Base-by-base conservation (phyloP, 345 rosid genomes). In the rapeseed (Brassica napus) region DNA sequence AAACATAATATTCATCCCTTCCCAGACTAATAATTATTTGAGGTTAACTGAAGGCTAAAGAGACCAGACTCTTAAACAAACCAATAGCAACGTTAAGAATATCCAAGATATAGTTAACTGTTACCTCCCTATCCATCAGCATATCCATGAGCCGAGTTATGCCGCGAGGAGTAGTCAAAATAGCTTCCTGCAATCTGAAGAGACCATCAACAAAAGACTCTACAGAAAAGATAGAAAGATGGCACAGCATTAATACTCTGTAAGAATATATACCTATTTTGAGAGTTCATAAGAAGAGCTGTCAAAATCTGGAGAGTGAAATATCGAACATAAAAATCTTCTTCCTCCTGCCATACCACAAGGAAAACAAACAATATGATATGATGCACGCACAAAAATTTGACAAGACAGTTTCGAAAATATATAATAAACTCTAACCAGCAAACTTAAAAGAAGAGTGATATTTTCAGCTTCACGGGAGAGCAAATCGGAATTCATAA, bases 81-180 rank as follows among this genome's bases (percentile, higher is more conserved):
- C 34, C 23, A 79, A 15, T 5, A 75, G 58, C 1, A 65, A 42
- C 55, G 66, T 55, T 31, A 32, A 30, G 31, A 54, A 55, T 35
- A 69, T 74, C 35, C 62, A 65, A 34, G 35, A 65, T 52, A 34
- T 30, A 70, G 16, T 57, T 6, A 65, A 35, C 0, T 8, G n/a
- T 59, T 83, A 95, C 99, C 99, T 95, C 99, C 72, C 97, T 94
- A 83, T 93, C 98, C 95, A 92, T 93, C 69, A 95, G 94, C 99
- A 95, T 93, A 83, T 95, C 99, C 99, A 95, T 93, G 21, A 95
- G 92, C 71, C 92, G 86, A 71, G 99, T 95, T 82, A 95, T 91
- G 73, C 99, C 98, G 59, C 96, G 97, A 75, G 99, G 97, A 85
- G 90, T 91, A 67, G 93, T 88, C 83, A 95, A 84, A 88, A 95